Conservation (phyloP, 2,329 filamentous ascomycete species). For the Hirsutella minnesotensis region DNA sequence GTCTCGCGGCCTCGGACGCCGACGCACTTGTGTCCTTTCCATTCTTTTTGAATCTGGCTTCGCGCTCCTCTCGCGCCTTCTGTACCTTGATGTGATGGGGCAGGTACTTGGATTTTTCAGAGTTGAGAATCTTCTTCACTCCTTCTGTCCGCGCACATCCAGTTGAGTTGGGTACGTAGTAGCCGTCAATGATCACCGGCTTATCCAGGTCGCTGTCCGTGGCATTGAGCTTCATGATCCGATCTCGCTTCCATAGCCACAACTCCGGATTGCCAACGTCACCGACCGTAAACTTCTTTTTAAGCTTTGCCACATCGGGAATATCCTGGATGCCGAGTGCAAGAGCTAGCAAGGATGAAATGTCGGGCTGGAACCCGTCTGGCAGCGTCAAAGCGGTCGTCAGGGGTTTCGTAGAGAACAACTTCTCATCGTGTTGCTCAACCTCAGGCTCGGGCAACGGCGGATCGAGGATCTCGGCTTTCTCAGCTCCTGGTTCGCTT, state of each 20-base stretch:
- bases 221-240: slow-evolving; percentile 43
- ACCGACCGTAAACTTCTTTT: slow-evolving; percentile 31
- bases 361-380: slow-evolving; percentile 30
- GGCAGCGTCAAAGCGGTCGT: slow-evolving; percentile 32
- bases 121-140: slow-evolving; percentile 88
- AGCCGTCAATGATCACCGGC: slow-evolving; percentile 42
- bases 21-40: slow-evolving; percentile 53
- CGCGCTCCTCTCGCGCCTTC: slow-evolving; percentile 81
- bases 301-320: slow-evolving; percentile 36
- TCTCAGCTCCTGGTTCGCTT: slow-evolving; percentile 23
- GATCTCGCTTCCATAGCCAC: slow-evolving; percentile 46
- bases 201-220: slow-evolving; percentile 12
- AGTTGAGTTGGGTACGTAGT: slow-evolving; percentile 75
- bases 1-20: slow-evolving; percentile 58
- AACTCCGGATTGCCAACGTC: slow-evolving; percentile 38
- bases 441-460: slow-evolving; percentile 29
- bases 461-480: slow-evolving; percentile 13
- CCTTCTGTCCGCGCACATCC: slow-evolving; percentile 88
- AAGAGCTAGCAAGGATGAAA: slow-evolving; percentile 32
- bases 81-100: slow-evolving; percentile 96
- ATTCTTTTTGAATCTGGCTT: slow-evolving; percentile 57
- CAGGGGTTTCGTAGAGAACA: slow-evolving; percentile 37
- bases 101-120: slow-evolving; percentile 95
- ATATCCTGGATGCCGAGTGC: slow-evolving; percentile 30
- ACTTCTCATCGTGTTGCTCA: slow-evolving; percentile 33